phyloP scores from a whole-genome alignment of 2,329 filamentous ascomycete genomes.

The Diaporthe citriasiana region DNA sequence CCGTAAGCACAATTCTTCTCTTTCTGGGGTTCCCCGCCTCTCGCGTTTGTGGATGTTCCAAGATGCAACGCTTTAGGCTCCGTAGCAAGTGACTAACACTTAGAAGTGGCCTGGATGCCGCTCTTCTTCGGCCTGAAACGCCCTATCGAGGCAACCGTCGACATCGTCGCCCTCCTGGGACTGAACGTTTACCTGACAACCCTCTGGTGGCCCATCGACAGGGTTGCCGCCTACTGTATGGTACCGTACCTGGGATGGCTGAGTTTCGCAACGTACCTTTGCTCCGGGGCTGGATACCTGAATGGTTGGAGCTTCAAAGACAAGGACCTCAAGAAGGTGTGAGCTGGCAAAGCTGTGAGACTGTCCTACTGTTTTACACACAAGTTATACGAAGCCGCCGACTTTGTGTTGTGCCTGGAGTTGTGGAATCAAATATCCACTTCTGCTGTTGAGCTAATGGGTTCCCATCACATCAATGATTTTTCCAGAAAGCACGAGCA shows the following conservation, averaged over 20 bases:
- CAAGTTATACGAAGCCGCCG: neutral
- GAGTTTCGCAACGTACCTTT: slow-evolving; percentile 88
- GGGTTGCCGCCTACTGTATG: slow-evolving; percentile 79
- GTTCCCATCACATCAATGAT: neutral
- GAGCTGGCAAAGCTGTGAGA: neutral
- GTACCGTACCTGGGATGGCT: slow-evolving; percentile 90
- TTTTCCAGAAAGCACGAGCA: neutral
- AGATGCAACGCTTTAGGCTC: too few relatives aligned
- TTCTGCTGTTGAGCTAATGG: neutral
- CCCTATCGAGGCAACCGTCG: slow-evolving; percentile 80
- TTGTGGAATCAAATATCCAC: neutral
- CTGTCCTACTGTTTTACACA: neutral
- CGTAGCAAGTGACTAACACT: too few relatives aligned
- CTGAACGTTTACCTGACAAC: slow-evolving; percentile 81
- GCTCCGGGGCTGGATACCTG: slow-evolving; percentile 75
- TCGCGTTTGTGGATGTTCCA: too few relatives aligned
- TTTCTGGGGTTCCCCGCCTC: too few relatives aligned
- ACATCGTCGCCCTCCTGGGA: slow-evolving; percentile 81
- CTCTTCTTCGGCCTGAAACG: slow-evolving; percentile 87
- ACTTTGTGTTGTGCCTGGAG: neutral
- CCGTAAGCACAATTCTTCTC: too few relatives aligned
- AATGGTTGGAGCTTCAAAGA: slow-evolving; percentile 75
- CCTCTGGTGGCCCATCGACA: slow-evolving; percentile 82
- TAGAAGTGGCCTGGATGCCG: slow-evolving; percentile 93
- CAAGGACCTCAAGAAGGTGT: slow-evolving; percentile 49